Base-by-base conservation (phyloP, 1,284 basidiomycete genomes). In the Puccinia novopanici region DNA sequence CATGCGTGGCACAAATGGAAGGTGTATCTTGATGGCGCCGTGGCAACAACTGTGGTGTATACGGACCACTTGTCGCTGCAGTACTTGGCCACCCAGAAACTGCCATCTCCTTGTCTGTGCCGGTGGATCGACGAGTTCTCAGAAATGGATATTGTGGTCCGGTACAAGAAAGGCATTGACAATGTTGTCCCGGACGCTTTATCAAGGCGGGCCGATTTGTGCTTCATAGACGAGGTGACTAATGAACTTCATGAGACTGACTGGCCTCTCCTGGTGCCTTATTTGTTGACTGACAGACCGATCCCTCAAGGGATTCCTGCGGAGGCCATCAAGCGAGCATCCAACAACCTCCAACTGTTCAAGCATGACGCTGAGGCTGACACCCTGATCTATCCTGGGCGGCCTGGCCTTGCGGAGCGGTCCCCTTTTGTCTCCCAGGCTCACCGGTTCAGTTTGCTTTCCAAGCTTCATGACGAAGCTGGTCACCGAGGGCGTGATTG, bases 201-300 rank as follows among this genome's bases (percentile, higher is more conserved):
- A 6, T 48, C 45, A 1, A 12, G 45, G 8, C 2, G 45, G 17
- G 8, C 2, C 8, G 45, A 48, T 6, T 48, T 48, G 8, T 2
- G 2, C 2, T 48, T 48, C 2, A 1, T 48, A 6, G 45, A 48
- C 1, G 45, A 48, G 8, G 45, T 48, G 17, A 48, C 45, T 1
- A 6, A 48, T 9, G 1, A 48, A 2, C 30, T 27, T 10, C 27
- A 73, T 37, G 27, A 59, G 55, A 59, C 55, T 3, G 71, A 73
- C n/a, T 73, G 71, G 71, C 71, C 71, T 1, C n/a, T 73, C 13
- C n/a, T 73, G 0, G 37, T 73, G 12, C 71, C 71, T 19, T 73
- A 54, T 17, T n/a, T 71, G 10, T 3, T 71, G 22, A 24, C 2
- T 3, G 17, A 9, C 4, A 0, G 30, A 15, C n/a, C 48, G 52